Base-by-base conservation (phyloP, 164 flowering plant species). In the Aristolochia fimbriata region DNA sequence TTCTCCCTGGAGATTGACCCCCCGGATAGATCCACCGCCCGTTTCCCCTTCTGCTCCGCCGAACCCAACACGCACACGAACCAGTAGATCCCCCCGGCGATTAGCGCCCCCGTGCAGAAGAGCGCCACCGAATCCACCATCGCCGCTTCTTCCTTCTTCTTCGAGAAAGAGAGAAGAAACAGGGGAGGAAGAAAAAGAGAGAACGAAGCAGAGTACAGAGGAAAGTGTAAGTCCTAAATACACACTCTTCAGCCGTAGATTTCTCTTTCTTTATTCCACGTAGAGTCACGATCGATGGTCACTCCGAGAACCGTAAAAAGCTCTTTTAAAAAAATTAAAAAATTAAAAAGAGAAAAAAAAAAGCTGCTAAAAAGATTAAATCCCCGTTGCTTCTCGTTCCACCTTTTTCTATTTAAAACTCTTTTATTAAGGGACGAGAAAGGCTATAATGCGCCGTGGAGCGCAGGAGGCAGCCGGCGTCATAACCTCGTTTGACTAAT, bases 21-120 rank as follows among this genome's bases (percentile, higher is more conserved):
- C 61, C 96, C 92, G 68, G 89, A 77, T 48, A 89, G 88, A 41
- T 85, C 72, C n/a, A 81, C 78, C 61, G 87, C 95, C 17, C 81
- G 79, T 56, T 82, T 92, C 25, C 95, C 96, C 63, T 85, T 89
- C 48, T 61, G 80, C 62, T 89, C 98, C 59, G 96, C 96, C 1
- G 96, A 77, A 16, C 98, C 98, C 4, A 87, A 78, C 7, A 89
- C 24, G 79, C 85, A 92, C 30, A 92, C 71, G 83, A 89, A 92
- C 98, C 98, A 92, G 85, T 84, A 92, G 55, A 88, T 69, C 33
- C 84, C 93, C 63, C 72, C 81, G 74, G 79, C 82, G 16, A 70
- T 7, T 6, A 85, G 75, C 12, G 83, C 80, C n/a, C 77, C 81
- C 15, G 96, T 84, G 51, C 77, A 84, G 61, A 83, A 30, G 37